Percentiles rank a stretch among this genome's conserved stretches.
Conservation (phyloP, 257 asterid species). For the Thymus mandschuricus region DNA sequence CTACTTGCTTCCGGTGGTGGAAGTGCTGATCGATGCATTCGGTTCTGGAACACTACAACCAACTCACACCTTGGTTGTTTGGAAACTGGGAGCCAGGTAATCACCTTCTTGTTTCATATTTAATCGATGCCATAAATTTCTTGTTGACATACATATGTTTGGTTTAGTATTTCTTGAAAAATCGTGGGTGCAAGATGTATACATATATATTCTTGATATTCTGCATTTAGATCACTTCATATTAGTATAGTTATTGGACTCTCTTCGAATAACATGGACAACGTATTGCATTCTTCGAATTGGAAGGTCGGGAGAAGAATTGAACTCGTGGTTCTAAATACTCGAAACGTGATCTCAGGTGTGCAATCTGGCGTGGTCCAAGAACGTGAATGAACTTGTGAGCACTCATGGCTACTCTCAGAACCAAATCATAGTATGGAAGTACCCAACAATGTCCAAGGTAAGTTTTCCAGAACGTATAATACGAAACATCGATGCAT, state of each 20-base stretch:
- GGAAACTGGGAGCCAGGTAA: slow-evolving; percentile 99
- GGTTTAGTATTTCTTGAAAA: no score
- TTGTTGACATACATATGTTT: no score
- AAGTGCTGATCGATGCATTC: slow-evolving; percentile 95
- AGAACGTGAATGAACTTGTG: slow-evolving; percentile 93
- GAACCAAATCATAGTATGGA: slow-evolving; percentile 93
- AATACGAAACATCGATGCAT: background rate
- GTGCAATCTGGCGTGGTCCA: slow-evolving; percentile 96
- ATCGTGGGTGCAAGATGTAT: background rate
- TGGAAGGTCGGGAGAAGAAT: no score
- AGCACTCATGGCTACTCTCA: slow-evolving; percentile 99
- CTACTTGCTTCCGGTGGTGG: slow-evolving; percentile 99
- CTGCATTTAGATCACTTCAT: background rate
- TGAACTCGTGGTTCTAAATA: no score
- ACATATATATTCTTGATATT: no score
- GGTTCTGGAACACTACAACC: slow-evolving; percentile 93
- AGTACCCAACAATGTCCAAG: slow-evolving; percentile 93
- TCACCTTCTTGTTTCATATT: background rate
- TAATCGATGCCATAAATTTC: background rate
- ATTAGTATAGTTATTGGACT: background rate
- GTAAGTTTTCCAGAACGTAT: slow-evolving; percentile 33
- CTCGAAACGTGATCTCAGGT: slow-evolving; percentile 47
- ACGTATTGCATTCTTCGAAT: no score
- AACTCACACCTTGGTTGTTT: slow-evolving; percentile 75
- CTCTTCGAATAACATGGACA: background rate